Base-by-base conservation (phyloP, 345 rosid species). In the Excoecaria cochinchinensis region DNA sequence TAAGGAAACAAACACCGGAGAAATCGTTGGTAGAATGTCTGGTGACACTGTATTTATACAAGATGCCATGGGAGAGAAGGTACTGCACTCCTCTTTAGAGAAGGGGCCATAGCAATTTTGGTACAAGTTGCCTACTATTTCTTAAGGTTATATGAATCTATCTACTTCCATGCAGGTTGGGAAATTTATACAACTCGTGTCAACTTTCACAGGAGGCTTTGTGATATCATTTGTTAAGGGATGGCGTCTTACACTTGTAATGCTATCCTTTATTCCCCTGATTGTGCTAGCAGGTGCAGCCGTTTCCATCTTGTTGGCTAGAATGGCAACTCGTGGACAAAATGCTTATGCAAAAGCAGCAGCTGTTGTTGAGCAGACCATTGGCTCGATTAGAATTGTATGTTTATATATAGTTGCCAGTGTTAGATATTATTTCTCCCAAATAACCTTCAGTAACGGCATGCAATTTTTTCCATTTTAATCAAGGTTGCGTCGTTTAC, bases 1-100 rank as follows among this genome's bases (percentile, higher is more conserved):
- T 19, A 78, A 82, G 58, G 96, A 90, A 83, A 87, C 97, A 48
- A 90, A 84, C 77, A 89, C 97, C 0, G 94, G 98, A 24, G 98
- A 94, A 86, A 94, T 94, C 39, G 84, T 94, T 15, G 89, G 93
- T 19, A 89, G 98, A 82, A 94, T 94, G 98, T 94, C 98, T 11
- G 97, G 98, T 31, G 98, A 94, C 80, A 94, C 96, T 5, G 97
- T 92, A 48, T 89, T 92, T 52, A 94, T 94, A 64, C 97, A 92
- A 82, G 97, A 94, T 22, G 98, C 98, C 44, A 94, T 94, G 95
- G 98, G 97, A 12, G 98, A 94, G 77, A 94, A 94, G 92, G 98
- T 93, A 81, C 46, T 46, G n/a, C 62, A 22, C 7, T 31, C 9
- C 10, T 1, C 48, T 44, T 8, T 10, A 6, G 7, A 6, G 48